Percentiles rank a stretch among this genome's conserved stretches.
Conservation (phyloP, 768 basidiomycete species). For the Leccinum obscurum region DNA sequence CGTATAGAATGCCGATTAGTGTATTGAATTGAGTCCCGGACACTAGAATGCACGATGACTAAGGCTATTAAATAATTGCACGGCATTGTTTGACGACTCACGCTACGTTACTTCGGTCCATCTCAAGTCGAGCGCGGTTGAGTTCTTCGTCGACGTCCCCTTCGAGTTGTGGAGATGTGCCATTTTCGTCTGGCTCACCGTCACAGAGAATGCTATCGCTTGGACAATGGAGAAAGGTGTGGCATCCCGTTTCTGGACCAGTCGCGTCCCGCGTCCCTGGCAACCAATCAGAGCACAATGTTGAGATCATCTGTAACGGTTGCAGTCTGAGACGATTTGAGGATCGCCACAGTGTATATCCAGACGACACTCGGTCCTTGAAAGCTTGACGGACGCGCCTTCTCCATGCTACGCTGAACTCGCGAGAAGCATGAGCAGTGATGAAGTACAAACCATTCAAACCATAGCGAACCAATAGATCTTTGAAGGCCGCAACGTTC, state of each 20-base stretch:
- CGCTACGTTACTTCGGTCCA: constrained; percentile 70
- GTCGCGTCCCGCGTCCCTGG: too few relatives aligned
- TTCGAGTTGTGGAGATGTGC: constrained; percentile 7
- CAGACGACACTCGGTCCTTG: constrained; percentile 72
- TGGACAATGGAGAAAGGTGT: neutral
- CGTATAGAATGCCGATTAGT: constrained; percentile 63
- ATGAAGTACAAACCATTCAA: constrained; percentile 64
- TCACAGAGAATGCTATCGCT: neutral
- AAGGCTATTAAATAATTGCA: neutral
- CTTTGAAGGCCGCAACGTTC: constrained; percentile 63
- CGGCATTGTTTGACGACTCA: constrained; percentile 30
- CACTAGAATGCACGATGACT: constrained; percentile 28
- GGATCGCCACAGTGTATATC: constrained; percentile 47
- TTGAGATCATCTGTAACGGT: too few relatives aligned
- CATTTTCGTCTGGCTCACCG: neutral
- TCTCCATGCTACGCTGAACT: constrained; percentile 77
- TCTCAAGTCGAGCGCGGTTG: constrained; percentile 33
- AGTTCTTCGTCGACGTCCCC: constrained; percentile 24
- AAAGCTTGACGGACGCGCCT: constrained; percentile 48
- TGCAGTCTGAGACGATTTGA: constrained; percentile 34
- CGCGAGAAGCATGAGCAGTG: constrained; percentile 60
- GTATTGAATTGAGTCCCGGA: constrained; percentile 64
- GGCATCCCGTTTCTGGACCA: neutral
- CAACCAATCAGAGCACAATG: too few relatives aligned
- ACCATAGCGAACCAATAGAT: constrained; percentile 64